These are phyloP conservation scores for Fusarium coffeatum DNA, from an alignment of 2,329 filamentous ascomycete species.

Conservation along the genomic window DNA sequence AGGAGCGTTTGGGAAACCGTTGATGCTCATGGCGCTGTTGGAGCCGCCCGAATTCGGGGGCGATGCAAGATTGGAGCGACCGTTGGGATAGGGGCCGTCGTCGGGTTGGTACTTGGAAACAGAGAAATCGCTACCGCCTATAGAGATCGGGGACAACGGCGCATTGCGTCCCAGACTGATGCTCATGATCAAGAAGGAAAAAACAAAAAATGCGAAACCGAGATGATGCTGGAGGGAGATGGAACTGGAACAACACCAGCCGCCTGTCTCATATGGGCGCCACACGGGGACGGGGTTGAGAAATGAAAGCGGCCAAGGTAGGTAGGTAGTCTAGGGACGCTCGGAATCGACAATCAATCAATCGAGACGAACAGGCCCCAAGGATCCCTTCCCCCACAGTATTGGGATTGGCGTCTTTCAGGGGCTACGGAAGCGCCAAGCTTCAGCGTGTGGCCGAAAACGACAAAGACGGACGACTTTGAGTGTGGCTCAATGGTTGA, in stretches of 20 bases:
- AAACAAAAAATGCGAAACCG: constrained; percentile 33
- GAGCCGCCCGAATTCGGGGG: constrained; percentile 76
- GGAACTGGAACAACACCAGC: constrained; percentile 39
- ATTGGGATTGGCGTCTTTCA: constrained; percentile 43
- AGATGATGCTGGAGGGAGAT: constrained; percentile 46
- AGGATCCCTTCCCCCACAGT: constrained; percentile 48
- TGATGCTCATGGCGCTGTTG: constrained; percentile 68
- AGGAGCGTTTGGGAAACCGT: constrained; percentile 62
- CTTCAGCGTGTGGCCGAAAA: constrained; percentile 36
- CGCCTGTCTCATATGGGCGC: constrained; percentile 47
- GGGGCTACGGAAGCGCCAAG: constrained; percentile 44
- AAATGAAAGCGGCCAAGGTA: constrained; percentile 38
- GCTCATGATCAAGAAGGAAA: constrained; percentile 66
- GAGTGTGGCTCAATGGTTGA: constrained; percentile 16
- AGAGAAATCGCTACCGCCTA: constrained; percentile 87
- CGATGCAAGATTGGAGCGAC: constrained; percentile 71
- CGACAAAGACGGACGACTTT: constrained; percentile 30
- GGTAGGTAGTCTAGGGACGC: neutral
- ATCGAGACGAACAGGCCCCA: constrained; percentile 16
- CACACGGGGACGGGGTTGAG: constrained; percentile 43
- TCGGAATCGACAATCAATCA: constrained; percentile 6
- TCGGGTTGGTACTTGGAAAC: constrained; percentile 73
- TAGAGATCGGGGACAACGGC: constrained; percentile 83
- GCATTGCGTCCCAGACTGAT: constrained; percentile 71
- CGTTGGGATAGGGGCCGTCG: constrained; percentile 65